Evolutionary conservation across 495 filamentous ascomycete species (phyloP).

Genomic region (Podospora fimiseda): DNA sequence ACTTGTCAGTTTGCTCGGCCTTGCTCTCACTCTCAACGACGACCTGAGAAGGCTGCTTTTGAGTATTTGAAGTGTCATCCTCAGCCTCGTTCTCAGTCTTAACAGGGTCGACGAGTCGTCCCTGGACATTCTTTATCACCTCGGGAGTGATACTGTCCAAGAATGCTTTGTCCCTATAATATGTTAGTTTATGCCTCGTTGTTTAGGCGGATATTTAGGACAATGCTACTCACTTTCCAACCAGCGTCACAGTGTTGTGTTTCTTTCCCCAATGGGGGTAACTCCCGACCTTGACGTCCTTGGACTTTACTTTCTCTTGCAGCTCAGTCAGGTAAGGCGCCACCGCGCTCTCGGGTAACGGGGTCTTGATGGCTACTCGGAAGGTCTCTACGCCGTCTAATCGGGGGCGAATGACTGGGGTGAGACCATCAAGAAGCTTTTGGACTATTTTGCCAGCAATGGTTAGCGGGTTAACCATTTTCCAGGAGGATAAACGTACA

Average conservation of each 20-base stretch:
- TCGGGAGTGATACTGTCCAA: conserved; percentile 47
- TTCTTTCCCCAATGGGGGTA: conserved; percentile 90
- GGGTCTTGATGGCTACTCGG: conserved; percentile 77
- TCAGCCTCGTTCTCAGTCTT: not conserved
- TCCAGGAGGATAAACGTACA: conserved; percentile 35
- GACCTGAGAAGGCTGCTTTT: too few relatives aligned
- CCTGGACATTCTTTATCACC: conserved; percentile 41
- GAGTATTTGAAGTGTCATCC: too few relatives aligned
- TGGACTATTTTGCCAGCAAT: conserved; percentile 42
- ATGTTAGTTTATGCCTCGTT: conserved; percentile 1
- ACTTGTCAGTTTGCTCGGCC: too few relatives aligned
- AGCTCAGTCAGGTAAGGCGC: conserved; percentile 77
- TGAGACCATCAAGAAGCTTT: conserved; percentile 67
- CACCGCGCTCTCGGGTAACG: conserved; percentile 75
- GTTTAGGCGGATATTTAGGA: not conserved
- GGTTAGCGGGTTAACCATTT: not conserved
- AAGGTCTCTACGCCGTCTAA: conserved; percentile 68
- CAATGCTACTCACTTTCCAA: conserved; percentile 53
- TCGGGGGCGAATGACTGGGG: conserved; percentile 59
- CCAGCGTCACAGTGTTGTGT: conserved; percentile 84
- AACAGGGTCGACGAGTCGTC: conserved; percentile 33
- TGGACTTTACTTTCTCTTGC: conserved; percentile 59
- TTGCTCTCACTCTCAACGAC: too few relatives aligned
- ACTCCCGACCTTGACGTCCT: conserved; percentile 89
- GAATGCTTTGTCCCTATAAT: conserved; percentile 38